Conservation (phyloP, 1,139 yeast genomes). For the Taiozyma sp. region DNA sequence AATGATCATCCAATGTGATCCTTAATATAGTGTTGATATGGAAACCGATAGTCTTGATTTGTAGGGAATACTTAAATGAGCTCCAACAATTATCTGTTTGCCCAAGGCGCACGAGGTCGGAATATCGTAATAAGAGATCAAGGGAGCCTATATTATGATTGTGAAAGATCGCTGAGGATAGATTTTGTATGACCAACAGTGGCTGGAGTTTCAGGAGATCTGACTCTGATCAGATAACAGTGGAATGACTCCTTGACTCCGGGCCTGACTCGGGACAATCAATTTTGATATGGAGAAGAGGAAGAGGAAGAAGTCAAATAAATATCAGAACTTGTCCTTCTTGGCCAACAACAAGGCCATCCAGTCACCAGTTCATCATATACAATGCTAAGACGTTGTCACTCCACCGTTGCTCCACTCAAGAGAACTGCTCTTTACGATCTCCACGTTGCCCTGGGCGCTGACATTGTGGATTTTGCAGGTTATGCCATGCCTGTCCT, state of each 20-base stretch:
- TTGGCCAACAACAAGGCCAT: neutral
- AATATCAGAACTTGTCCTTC: neutral
- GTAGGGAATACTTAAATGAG: too few species aligned
- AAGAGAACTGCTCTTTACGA: constrained; percentile 78
- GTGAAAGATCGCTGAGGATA: too few species aligned
- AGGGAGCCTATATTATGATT: too few species aligned
- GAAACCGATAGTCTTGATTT: too few species aligned
- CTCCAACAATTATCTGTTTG: too few species aligned
- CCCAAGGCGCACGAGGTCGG: too few species aligned
- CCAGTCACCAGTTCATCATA: neutral
- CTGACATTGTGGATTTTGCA: constrained; percentile 92
- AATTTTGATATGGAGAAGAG: neutral
- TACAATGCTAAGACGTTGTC: constrained; percentile 24
- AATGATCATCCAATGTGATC: neutral
- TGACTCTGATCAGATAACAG: neutral
- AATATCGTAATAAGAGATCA: too few species aligned
- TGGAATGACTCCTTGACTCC: neutral
- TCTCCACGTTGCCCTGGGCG: constrained; percentile 74
- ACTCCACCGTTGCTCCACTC: constrained; percentile 27
- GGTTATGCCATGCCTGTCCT: constrained; percentile 94
- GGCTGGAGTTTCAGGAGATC: neutral
- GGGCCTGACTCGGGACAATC: neutral
- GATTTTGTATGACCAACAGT: too few species aligned
- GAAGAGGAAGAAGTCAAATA: neutral
- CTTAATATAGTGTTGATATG: too few species aligned